These are phyloP conservation scores for Centella asiatica DNA, from an alignment of 129 eudicot species.

Conservation along the genomic window DNA sequence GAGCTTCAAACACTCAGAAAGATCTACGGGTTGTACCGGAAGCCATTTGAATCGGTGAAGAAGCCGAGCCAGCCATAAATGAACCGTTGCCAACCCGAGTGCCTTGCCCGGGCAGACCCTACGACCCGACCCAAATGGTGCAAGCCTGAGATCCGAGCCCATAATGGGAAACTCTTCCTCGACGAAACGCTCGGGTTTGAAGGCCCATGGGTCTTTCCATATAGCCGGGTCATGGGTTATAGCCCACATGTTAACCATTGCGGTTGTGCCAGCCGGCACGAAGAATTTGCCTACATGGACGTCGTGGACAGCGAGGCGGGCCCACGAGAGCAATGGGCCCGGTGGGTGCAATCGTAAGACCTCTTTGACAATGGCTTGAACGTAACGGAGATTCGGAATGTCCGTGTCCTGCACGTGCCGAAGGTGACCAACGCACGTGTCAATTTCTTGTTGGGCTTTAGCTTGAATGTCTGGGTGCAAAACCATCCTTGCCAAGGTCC, in stretches of 20 bases:
- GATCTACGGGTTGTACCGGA: constrained; percentile 48
- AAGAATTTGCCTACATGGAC: constrained; percentile 49
- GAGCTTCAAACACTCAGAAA: constrained; percentile 67
- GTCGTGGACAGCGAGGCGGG: constrained; percentile 66
- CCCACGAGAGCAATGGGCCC: constrained; percentile 90
- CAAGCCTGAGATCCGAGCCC: constrained; percentile 83
- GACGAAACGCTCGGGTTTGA: constrained; percentile 61
- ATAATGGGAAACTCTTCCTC: constrained; percentile 51
- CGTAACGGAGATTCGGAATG: constrained; percentile 49
- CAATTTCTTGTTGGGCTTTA: constrained; percentile 53
- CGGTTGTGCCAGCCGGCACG: constrained; percentile 77
- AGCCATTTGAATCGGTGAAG: constrained; percentile 62
- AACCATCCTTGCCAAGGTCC: constrained; percentile 80
- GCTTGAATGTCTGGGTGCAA: constrained; percentile 71
- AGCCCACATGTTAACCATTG: constrained; percentile 98
- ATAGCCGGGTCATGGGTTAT: constrained; percentile 71
- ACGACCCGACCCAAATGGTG: constrained; percentile 88
- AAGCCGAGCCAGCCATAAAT: constrained; percentile 66
- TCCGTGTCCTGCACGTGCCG: constrained; percentile 54
- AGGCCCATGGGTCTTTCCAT: constrained; percentile 72
- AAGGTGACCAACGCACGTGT: constrained; percentile 18
- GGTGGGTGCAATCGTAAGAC: constrained; percentile 81
- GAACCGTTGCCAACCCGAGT: constrained; percentile 60
- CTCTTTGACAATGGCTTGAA: constrained; percentile 75
- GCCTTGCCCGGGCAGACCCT: constrained; percentile 79